Conservation (phyloP, 192 early-diverging fungal genomes). For the Physocladia obscura region DNA sequence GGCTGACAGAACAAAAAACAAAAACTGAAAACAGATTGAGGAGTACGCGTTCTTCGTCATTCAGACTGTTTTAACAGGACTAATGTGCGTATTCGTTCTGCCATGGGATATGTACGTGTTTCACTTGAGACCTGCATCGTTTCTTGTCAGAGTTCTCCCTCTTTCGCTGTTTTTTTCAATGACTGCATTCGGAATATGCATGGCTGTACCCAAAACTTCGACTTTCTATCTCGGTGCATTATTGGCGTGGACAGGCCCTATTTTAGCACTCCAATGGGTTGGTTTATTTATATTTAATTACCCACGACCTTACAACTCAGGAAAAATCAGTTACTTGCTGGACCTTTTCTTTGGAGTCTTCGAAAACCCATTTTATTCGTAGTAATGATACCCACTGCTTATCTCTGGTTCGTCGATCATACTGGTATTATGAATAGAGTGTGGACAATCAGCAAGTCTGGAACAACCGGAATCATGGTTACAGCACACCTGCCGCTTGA, state of each 20-base stretch:
- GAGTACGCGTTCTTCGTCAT: constrained; percentile 62
- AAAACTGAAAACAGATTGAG: constrained; percentile 38
- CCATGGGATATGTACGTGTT: constrained; percentile 16
- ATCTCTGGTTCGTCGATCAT: constrained; percentile 51
- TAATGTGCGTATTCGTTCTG: not conserved
- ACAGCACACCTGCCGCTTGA: constrained; percentile 48
- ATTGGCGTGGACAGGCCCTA: constrained; percentile 47
- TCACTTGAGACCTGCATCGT: constrained; percentile 7
- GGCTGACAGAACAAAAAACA: too few relatives aligned
- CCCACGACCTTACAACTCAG: not conserved
- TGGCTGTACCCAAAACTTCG: constrained; percentile 35
- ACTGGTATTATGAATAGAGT: constrained; percentile 42
- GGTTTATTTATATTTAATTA: not conserved
- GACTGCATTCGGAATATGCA: not conserved
- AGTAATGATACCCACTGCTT: constrained; percentile 42
- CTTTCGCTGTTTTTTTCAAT: not conserved
- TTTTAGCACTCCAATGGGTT: constrained; percentile 50
- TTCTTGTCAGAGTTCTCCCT: not conserved
- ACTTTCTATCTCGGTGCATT: constrained; percentile 51
- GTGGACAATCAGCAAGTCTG: constrained; percentile 46
- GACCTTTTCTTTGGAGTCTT: constrained; percentile 46
- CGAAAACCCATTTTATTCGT: not conserved
- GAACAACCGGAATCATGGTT: constrained; percentile 43
- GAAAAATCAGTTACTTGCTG: constrained; percentile 36
- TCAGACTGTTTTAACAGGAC: constrained; percentile 49